Conservation (phyloP, 2,329 filamentous ascomycete genomes). For the Apiospora rasikravindrae region DNA sequence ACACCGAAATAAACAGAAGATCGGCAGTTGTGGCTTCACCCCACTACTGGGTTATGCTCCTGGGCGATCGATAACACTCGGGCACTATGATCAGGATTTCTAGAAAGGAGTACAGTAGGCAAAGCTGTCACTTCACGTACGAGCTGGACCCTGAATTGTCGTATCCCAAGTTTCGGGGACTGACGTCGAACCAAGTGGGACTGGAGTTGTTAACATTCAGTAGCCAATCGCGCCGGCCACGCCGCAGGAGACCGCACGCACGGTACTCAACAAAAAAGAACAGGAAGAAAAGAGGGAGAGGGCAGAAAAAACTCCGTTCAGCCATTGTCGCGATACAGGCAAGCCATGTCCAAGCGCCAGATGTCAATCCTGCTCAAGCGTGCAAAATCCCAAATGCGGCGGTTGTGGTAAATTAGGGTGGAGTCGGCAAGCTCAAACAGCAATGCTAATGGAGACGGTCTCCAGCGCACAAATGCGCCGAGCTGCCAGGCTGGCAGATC, state of each 20-base stretch:
- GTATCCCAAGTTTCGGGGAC: constrained; percentile 6
- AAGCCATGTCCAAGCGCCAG: constrained; percentile 8
- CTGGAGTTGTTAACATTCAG: background rate
- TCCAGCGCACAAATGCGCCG: constrained; percentile 8
- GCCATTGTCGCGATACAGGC: background rate
- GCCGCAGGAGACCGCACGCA: constrained; percentile 12
- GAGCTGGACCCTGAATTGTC: constrained; percentile 7
- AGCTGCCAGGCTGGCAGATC: constrained; percentile 3
- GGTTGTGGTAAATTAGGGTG: constrained; percentile 5
- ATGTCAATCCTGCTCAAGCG: constrained; percentile 8
- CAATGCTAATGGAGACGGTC: background rate
- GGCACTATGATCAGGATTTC: background rate
- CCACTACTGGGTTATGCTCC: background rate
- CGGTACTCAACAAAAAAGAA: background rate
- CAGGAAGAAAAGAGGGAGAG: background rate
- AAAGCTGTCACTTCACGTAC: background rate
- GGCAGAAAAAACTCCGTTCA: background rate
- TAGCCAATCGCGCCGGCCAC: background rate
- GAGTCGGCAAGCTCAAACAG: constrained; percentile 4
- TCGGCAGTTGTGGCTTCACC: background rate
- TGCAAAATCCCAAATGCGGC: background rate
- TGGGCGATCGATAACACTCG: background rate
- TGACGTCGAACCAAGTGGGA: constrained; percentile 13
- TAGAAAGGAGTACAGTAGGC: background rate
- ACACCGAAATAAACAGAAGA: background rate